Evolutionary conservation across 306 rosid species (phyloP).

Genomic region (Cicer cuneatum): DNA sequence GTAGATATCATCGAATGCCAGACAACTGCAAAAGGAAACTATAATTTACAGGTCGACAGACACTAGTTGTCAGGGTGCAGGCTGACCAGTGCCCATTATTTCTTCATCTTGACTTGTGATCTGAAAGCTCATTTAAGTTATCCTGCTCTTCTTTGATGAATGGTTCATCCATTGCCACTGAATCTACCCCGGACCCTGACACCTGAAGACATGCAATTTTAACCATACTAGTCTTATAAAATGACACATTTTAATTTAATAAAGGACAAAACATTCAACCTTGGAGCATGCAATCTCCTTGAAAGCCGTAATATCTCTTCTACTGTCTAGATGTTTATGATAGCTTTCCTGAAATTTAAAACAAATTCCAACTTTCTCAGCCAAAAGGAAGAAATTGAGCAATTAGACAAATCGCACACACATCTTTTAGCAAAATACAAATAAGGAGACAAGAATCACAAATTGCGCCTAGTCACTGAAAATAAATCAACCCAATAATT

Average conservation of each 20-base stretch:
- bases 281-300: conserved; percentile 47
- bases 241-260: conserved; percentile 2
- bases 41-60: conserved; percentile 37
- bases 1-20: conserved; percentile 38
- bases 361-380: conserved; percentile 16
- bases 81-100: neutral
- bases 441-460: conserved; percentile 4
- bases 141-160: conserved; percentile 49
- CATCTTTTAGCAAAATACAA: neutral
- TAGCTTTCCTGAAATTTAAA: conserved; percentile 41
- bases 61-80: neutral
- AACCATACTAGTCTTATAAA: conserved; percentile 5
- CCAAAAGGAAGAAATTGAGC: conserved; percentile 15
- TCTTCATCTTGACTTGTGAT: conserved; percentile 47
- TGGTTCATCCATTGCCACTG: conserved; percentile 47
- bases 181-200: conserved; percentile 28
- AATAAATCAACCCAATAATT: conserved; percentile 11
- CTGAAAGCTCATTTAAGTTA: conserved; percentile 43
- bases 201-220: conserved; percentile 45
- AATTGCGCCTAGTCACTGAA: neutral
- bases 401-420: conserved; percentile 5
- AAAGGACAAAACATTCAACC: conserved; percentile 41
- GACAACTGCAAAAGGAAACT: conserved; percentile 40
- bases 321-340: conserved; percentile 41
- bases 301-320: conserved; percentile 37